These are phyloP conservation scores for Macrolepiota albuminosa DNA, from an alignment of 768 basidiomycete species.

Conservation along the genomic window DNA sequence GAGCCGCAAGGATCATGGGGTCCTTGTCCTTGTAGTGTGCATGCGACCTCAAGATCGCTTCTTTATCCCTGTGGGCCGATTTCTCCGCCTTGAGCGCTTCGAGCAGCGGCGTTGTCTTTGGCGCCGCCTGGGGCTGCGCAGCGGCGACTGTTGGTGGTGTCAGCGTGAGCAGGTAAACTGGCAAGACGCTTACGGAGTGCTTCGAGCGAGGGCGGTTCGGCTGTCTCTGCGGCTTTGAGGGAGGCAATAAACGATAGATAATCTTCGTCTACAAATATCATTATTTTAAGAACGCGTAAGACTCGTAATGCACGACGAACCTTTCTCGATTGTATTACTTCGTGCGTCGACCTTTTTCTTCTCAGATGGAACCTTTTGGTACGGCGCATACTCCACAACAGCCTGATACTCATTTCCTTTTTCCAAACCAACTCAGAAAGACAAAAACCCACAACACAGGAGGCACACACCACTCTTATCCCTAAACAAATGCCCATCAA, in stretches of 20 bases:
- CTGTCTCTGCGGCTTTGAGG: constrained; percentile 45
- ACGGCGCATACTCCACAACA: constrained; percentile 91
- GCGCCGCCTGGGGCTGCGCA: constrained; percentile 50
- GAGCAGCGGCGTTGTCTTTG: constrained; percentile 86
- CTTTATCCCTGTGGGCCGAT: constrained; percentile 65
- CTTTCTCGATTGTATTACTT: constrained; percentile 87
- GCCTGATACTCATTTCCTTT: constrained; percentile 85
- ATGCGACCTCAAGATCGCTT: constrained; percentile 66
- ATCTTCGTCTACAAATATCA: constrained; percentile 58
- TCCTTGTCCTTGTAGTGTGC: constrained; percentile 58
- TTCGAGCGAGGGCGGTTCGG: constrained; percentile 63
- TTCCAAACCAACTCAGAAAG: not conserved
- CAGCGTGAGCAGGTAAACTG: not conserved
- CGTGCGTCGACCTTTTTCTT: constrained; percentile 75
- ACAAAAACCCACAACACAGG: constrained; percentile 33
- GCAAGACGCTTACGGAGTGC: constrained; percentile 42
- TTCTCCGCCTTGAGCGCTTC: constrained; percentile 90
- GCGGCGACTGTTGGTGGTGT: constrained; percentile 48
- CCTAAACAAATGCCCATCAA: constrained; percentile 87
- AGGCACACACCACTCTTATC: constrained; percentile 82
- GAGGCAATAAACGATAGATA: constrained; percentile 78
- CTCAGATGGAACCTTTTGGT: constrained; percentile 77
- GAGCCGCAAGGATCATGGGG: constrained; percentile 21
- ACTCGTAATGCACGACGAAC: constrained; percentile 29
- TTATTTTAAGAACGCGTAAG: too few relatives aligned